These are phyloP conservation scores for Claviceps sp. DNA, from an alignment of 2,329 filamentous ascomycete species.

Conservation along the genomic window DNA sequence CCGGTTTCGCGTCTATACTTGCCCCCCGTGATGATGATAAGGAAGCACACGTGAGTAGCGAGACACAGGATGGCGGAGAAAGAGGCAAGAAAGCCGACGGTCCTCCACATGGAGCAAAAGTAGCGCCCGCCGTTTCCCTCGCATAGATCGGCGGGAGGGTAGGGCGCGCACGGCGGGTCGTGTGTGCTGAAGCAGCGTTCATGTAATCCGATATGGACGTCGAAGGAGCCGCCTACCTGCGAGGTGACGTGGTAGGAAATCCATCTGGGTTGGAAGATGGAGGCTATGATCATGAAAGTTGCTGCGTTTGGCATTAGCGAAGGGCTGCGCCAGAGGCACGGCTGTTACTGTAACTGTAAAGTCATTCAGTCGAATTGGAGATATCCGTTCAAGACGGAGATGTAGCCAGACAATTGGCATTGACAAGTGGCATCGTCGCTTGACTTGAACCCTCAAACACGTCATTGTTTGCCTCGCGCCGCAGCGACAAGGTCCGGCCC, in stretches of 20 bases:
- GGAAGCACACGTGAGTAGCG: constrained; percentile 65
- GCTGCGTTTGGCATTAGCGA: constrained; percentile 33
- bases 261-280: constrained; percentile 60
- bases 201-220: constrained; percentile 64
- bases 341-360: no score
- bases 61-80: constrained; percentile 74
- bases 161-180: constrained; percentile 40
- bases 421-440: not conserved
- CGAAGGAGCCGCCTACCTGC: constrained; percentile 30
- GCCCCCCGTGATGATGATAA: constrained; percentile 64
- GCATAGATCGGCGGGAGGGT: constrained; percentile 21
- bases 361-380: no score
- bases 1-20: constrained; percentile 68
- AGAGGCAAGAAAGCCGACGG: constrained; percentile 74
- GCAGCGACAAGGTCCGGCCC: not conserved
- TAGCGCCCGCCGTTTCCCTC: constrained; percentile 37
- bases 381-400: no score
- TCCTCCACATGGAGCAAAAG: constrained; percentile 90
- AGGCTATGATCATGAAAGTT: constrained; percentile 55
- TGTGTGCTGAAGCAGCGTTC: constrained; percentile 61
- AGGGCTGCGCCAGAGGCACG: no score
- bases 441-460: constrained; percentile 6
- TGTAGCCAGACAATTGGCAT: no score
- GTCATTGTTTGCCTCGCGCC: constrained; percentile 12
- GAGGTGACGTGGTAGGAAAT: constrained; percentile 46